These are phyloP conservation scores for Lactifluus hygrophoroides DNA, from an alignment of 768 basidiomycete genomes.

Conservation along the genomic window DNA sequence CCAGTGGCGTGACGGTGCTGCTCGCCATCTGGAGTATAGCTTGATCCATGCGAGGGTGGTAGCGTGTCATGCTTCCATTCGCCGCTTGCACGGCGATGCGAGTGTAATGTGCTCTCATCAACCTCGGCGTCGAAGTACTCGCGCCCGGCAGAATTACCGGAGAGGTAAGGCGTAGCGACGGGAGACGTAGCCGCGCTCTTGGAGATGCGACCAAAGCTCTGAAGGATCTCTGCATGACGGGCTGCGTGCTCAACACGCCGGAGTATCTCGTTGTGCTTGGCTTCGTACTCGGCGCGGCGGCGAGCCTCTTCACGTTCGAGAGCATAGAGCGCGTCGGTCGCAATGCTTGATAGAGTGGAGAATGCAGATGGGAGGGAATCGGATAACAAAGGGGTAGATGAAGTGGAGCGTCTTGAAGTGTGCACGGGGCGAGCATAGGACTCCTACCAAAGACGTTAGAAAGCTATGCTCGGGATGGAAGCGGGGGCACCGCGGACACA, in stretches of 20 bases:
- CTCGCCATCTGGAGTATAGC: conserved; percentile 28
- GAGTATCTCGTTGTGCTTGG: conserved; percentile 38
- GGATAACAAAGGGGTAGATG: conserved; percentile 22
- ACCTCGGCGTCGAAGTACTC: conserved; percentile 23
- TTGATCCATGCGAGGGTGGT: conserved; percentile 25
- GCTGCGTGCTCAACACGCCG: conserved; percentile 29
- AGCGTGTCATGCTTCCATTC: conserved; percentile 20
- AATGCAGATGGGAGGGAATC: conserved; percentile 29
- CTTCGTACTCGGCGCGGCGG: conserved; percentile 55
- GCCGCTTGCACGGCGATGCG: conserved; percentile 19
- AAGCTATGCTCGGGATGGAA: background rate
- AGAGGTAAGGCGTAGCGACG: conserved; percentile 13
- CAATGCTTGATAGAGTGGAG: conserved; percentile 61
- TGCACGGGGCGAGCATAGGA: conserved; percentile 32
- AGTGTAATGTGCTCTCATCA: conserved; percentile 36
- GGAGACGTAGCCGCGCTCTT: conserved; percentile 19
- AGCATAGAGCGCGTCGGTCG: conserved; percentile 83
- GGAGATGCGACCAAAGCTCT: conserved; percentile 25
- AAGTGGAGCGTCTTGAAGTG: background rate
- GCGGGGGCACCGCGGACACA: conserved; percentile 30
- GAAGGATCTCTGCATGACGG: conserved; percentile 39
- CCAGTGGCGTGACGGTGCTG: conserved; percentile 23
- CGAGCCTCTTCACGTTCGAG: conserved; percentile 77
- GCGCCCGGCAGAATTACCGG: background rate
- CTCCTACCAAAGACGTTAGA: conserved; percentile 24